Evolutionary conservation across 2,329 filamentous ascomycete species (phyloP), one percentile per base, ranked within the genome.

Genomic region (Alternaria sp.): DNA sequence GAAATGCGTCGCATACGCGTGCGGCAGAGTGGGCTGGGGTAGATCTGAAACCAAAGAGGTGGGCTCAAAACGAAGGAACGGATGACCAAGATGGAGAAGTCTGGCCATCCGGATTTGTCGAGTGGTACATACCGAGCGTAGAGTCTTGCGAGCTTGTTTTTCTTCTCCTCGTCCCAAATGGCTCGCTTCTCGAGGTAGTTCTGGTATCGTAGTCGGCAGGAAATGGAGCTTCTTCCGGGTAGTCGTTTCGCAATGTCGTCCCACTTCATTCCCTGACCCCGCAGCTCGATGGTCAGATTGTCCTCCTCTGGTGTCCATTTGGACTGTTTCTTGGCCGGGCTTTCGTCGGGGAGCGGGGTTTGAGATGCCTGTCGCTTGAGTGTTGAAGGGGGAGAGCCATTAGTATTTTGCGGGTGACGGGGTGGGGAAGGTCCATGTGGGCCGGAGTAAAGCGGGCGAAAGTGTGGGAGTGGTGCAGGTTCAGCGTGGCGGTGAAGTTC

Each of bases 281-380:
- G 89, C 66, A 98, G 87, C 79, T 96, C 92, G 73, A 97, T 97
- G 72, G 97, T 97, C 53, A 96, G 84, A n/a, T 92, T 89, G 80
- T 98, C 94, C 80, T 98, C 95, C 66, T 97, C 93, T 1, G 91
- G 86, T 6, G 93, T 96, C 96, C 96, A 98, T 81, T 98, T 98
- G 77, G 93, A 97, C 80, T 97, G 94, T 66, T 80, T 80, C 64
- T 80, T 80, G n/a, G 77, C 77, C 8, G 77, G 77, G 37, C 73
- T 78, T 55, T 78, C 78, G 23, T 79, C 77, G 7, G 74, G 71
- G 15, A 78, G 63, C 21, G 78, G 77, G 12, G 78, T 79, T 56
- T 79, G 77, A 14, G 78, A 80, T 30, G 78, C 76, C 47, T 77
- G 71, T 66, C 78, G 72, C 61, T 80, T 80, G 56, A 79, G 72